Percentiles rank a stretch among this genome's conserved stretches.
These are phyloP conservation scores for Aspergillus panamensis DNA, from an alignment of 495 filamentous ascomycete genomes.

Conservation along the genomic window DNA sequence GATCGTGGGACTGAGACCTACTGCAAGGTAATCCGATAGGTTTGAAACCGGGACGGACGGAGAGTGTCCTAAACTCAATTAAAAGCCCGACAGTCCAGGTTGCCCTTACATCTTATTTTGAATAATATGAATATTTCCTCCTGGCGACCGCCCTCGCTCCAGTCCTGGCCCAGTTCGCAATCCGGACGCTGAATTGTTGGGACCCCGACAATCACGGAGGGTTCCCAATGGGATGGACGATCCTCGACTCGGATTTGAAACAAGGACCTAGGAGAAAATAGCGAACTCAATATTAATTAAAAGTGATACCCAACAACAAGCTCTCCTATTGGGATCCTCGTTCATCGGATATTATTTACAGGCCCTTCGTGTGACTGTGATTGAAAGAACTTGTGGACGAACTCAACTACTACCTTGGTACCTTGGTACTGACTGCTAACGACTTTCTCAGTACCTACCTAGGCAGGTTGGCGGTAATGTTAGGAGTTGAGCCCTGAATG, in stretches of 20 bases:
- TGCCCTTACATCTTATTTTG: slow-evolving; percentile 14
- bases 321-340: slow-evolving; percentile 2
- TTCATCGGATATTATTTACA: slow-evolving; percentile 3
- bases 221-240: not conserved
- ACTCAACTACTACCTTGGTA: not conserved
- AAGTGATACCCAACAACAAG: not conserved
- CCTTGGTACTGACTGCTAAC: not conserved
- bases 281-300: not conserved
- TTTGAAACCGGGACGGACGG: slow-evolving; percentile 22
- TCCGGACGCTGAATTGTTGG: not conserved
- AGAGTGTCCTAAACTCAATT: slow-evolving; percentile 12
- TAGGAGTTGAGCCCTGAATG: not conserved
- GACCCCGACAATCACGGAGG: not conserved
- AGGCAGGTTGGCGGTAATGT: too few relatives aligned
- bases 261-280: not conserved
- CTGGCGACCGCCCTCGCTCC: not conserved
- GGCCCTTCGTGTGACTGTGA: not conserved
- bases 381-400: not conserved
- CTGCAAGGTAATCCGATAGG: slow-evolving; percentile 26
- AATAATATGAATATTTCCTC: not conserved
- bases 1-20: slow-evolving; percentile 16
- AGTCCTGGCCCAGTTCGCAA: not conserved
- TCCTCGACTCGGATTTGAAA: slow-evolving; percentile 6
- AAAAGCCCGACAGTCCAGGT: slow-evolving; percentile 6
- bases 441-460: too few relatives aligned